Conservation (phyloP, 1,284 basidiomycete species). For the Veloboletus limbatus region DNA sequence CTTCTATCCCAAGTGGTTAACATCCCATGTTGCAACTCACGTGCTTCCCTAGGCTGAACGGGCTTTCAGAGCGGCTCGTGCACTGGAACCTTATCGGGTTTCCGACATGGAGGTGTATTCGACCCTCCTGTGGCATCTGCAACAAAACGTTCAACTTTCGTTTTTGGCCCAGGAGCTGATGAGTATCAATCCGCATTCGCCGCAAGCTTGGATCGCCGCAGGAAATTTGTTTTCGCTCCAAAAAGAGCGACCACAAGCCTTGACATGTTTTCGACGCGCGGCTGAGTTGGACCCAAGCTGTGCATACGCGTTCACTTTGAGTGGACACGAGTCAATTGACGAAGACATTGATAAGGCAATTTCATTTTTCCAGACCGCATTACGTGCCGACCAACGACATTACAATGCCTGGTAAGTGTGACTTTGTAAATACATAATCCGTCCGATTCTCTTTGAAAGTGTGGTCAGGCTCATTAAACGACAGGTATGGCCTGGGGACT, state of each 20-base stretch:
- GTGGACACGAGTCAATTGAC: conserved; percentile 92
- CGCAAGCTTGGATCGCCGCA: conserved; percentile 93
- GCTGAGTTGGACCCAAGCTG: conserved; percentile 79
- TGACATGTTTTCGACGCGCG: conserved; percentile 90
- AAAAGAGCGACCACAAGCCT: conserved; percentile 86
- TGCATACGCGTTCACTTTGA: conserved; percentile 91
- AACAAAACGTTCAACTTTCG: conserved; percentile 77
- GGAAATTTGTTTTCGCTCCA: conserved; percentile 92
- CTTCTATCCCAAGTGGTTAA: conserved; percentile 8
- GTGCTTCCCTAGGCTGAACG: conserved; percentile 65
- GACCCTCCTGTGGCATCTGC: conserved; percentile 90
- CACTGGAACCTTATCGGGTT: conserved; percentile 80
- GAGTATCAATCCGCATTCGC: conserved; percentile 72
- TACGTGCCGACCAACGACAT: conserved; percentile 84
- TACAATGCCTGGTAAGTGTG: conserved; percentile 88
- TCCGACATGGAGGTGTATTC: conserved; percentile 94
- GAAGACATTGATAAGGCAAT: conserved; percentile 90
- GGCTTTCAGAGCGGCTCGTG: conserved; percentile 77
- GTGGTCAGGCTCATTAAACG: conserved; percentile 28
- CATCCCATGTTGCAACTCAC: conserved; percentile 27
- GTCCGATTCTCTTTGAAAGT: background rate
- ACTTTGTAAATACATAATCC: conserved; percentile 7
- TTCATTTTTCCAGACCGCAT: conserved; percentile 84
- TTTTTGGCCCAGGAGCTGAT: conserved; percentile 89
- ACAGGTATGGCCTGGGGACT: conserved; percentile 93